phyloP scores from a whole-genome alignment of 2,329 filamentous ascomycete genomes.

The Bisporella sp. region DNA sequence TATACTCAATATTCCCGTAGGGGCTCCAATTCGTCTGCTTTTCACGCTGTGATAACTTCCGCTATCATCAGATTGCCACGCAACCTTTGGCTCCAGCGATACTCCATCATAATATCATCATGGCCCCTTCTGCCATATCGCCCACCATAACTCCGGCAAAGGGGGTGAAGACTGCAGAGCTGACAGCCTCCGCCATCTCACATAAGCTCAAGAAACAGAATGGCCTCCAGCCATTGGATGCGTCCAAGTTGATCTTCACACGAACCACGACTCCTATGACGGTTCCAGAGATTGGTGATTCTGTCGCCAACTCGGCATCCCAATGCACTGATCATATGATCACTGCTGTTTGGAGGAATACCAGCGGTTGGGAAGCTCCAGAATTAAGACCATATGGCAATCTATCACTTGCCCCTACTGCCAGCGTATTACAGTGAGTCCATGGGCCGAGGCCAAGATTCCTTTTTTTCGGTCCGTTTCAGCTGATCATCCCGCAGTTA shows the following conservation, averaged over 20 bases:
- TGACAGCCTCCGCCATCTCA: slow-evolving; percentile 44
- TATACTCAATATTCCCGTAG: too few species aligned
- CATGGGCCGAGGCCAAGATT: background rate
- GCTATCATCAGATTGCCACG: too few species aligned
- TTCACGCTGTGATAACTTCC: too few species aligned
- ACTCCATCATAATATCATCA: background rate
- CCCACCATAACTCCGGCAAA: background rate
- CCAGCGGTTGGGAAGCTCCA: slow-evolving; percentile 65
- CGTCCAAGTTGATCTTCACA: slow-evolving; percentile 53
- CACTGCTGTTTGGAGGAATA: slow-evolving; percentile 58
- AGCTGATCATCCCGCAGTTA: slow-evolving; percentile 37
- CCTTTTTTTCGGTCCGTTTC: background rate
- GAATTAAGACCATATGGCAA: slow-evolving; percentile 74
- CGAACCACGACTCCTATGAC: slow-evolving; percentile 42
- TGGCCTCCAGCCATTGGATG: slow-evolving; percentile 39
- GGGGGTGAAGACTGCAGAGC: slow-evolving; percentile 36
- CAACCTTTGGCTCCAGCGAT: too few species aligned
- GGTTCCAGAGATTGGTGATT: slow-evolving; percentile 42
- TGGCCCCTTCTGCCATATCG: background rate
- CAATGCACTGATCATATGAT: slow-evolving; percentile 79
- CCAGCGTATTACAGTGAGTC: slow-evolving; percentile 62
- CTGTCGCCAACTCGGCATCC: slow-evolving; percentile 22
- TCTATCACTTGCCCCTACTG: slow-evolving; percentile 71
- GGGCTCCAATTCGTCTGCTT: too few species aligned
- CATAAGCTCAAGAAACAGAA: slow-evolving; percentile 34